These are phyloP conservation scores for Hyaloperonospora arabidopsidis DNA, from an alignment of 352 stramenopile species.

Conservation along the genomic window DNA sequence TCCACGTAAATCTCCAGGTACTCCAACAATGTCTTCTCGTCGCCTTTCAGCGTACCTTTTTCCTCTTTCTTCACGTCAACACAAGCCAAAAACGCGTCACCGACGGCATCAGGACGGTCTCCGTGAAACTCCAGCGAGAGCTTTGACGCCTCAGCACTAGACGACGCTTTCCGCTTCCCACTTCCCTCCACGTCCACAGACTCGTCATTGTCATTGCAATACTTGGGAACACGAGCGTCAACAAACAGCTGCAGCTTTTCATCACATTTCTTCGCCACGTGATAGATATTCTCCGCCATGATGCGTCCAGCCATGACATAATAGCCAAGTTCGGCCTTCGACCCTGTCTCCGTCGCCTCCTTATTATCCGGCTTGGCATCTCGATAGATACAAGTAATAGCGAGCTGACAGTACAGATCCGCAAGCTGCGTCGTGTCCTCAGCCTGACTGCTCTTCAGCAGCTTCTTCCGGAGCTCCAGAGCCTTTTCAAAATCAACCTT, in stretches of 20 bases:
- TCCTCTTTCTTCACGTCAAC: slow-evolving; percentile 28
- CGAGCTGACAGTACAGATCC: slow-evolving; percentile 76
- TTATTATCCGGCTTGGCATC: slow-evolving; percentile 32
- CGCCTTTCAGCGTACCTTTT: slow-evolving; percentile 18
- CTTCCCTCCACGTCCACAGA: slow-evolving; percentile 38
- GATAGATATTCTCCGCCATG: slow-evolving; percentile 78
- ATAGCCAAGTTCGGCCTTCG: slow-evolving; percentile 56
- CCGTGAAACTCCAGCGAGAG: slow-evolving; percentile 41
- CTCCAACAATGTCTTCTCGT: slow-evolving; percentile 53
- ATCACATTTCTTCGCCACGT: slow-evolving; percentile 34
- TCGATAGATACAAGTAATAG: slow-evolving; percentile 81
- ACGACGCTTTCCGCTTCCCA: slow-evolving; percentile 53
- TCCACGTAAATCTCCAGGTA: slow-evolving; percentile 83
- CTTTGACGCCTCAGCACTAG: slow-evolving; percentile 2
- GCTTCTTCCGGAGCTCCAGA: slow-evolving; percentile 58
- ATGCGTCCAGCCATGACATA: slow-evolving; percentile 76
- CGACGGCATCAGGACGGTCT: slow-evolving; percentile 43
- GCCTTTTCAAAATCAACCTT: slow-evolving; percentile 74
- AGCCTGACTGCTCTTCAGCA: slow-evolving; percentile 54
- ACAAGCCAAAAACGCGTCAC: slow-evolving; percentile 51
- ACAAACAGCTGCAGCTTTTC: slow-evolving; percentile 46
- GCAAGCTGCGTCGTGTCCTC: slow-evolving; percentile 71
- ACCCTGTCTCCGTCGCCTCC: slow-evolving; percentile 15
- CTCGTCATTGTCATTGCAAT: slow-evolving; percentile 15
- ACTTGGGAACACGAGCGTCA: slow-evolving; percentile 42